Percentiles rank a stretch among this genome's conserved stretches.
Evolutionary conservation across 768 basidiomycete genomes (phyloP).

Genomic region (Rhizopogon salebrosus): DNA sequence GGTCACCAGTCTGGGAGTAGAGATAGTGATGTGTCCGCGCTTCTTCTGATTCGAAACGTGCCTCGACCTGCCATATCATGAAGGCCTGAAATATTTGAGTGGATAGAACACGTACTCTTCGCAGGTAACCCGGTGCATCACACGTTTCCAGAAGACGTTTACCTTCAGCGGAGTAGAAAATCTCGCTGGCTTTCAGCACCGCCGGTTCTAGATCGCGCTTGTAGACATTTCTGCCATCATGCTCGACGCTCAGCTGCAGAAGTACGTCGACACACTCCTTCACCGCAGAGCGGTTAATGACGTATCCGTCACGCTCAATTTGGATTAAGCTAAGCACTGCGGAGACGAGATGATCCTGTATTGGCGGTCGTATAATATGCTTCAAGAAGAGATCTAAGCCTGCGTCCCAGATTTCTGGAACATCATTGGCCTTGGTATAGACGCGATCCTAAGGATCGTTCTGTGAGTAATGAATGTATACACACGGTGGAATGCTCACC

Average conservation of each 20-base stretch:
- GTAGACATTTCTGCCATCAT: constrained; percentile 61
- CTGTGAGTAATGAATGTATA: constrained; percentile 10
- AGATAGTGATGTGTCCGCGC: constrained; percentile 84
- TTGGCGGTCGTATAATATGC: constrained; percentile 74
- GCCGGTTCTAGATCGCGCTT: constrained; percentile 78
- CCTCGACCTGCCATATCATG: constrained; percentile 58
- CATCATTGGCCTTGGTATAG: constrained; percentile 66
- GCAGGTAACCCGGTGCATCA: constrained; percentile 79
- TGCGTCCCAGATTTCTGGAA: constrained; percentile 77
- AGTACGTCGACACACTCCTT: constrained; percentile 87
- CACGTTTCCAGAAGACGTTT: constrained; percentile 62
- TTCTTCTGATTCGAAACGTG: constrained; percentile 77
- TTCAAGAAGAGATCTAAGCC: constrained; percentile 81
- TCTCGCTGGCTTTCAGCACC: constrained; percentile 70
- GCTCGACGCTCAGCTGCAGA: constrained; percentile 53
- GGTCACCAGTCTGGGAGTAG: constrained; percentile 61
- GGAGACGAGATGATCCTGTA: constrained; percentile 74
- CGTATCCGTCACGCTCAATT: constrained; percentile 87
- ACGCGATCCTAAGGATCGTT: constrained; percentile 71
- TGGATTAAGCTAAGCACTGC: constrained; percentile 86
- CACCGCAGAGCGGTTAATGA: constrained; percentile 86
- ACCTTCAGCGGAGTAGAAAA: constrained; percentile 78
- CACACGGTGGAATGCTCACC: constrained; percentile 44
- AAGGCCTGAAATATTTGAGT: neutral
- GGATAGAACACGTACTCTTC: constrained; percentile 40